A percentile compares a stretch with the other conserved stretches of the same genome.
phyloP scores from a whole-genome alignment of 2,329 filamentous ascomycete genomes.

The Trichoderma aggressivum region DNA sequence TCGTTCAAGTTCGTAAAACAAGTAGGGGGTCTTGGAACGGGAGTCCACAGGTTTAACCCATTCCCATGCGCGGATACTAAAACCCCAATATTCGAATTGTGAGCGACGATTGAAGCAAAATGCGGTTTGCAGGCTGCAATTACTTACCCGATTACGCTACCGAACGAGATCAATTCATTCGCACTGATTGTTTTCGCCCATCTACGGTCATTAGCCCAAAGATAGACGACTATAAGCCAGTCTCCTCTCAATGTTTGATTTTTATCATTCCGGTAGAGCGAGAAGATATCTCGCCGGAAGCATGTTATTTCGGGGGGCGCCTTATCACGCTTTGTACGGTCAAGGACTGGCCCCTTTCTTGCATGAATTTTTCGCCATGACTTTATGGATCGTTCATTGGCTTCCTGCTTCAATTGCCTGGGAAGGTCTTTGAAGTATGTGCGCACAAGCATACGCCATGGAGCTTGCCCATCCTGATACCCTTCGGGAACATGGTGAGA shows the following conservation, averaged over 20 bases:
- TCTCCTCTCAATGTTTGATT: neutral
- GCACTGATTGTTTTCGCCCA: neutral
- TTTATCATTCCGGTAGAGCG: neutral
- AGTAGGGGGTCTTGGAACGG: neutral
- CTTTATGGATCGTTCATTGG: neutral
- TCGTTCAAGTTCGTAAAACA: neutral
- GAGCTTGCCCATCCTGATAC: conserved; percentile 2
- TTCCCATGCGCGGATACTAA: neutral
- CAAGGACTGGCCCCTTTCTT: neutral
- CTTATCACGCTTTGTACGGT: neutral
- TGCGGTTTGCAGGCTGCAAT: neutral
- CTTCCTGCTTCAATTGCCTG: neutral
- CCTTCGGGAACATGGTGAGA: neutral
- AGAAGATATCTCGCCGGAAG: neutral
- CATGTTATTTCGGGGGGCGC: neutral
- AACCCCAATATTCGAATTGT: neutral
- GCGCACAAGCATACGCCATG: conserved; percentile 1
- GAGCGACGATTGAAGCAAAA: neutral
- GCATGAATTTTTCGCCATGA: neutral
- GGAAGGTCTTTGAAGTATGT: neutral
- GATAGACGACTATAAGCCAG: neutral
- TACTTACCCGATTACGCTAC: neutral
- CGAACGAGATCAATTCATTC: neutral
- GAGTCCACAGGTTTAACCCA: neutral
- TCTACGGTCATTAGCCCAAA: neutral